A percentile compares a stretch with the other conserved stretches of the same genome.
Conservation (phyloP, 2,329 filamentous ascomycete genomes). For the Paraphaeosphaeria minitans region DNA sequence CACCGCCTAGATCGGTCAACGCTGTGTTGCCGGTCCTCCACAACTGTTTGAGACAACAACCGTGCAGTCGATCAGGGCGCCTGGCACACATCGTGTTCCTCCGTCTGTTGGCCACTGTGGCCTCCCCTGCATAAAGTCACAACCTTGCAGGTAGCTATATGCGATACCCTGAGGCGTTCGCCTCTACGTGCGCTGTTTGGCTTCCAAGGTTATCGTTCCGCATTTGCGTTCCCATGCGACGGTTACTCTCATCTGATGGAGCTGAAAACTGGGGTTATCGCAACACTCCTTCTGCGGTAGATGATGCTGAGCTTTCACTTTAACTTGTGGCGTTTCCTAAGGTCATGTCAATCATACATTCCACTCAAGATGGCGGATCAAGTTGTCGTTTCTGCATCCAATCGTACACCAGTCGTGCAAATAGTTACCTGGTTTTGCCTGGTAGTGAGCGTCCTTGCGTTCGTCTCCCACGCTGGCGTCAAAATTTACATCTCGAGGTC, state of each 20-base stretch:
- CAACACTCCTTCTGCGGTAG: too few species aligned
- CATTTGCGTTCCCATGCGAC: background rate
- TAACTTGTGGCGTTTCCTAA: background rate
- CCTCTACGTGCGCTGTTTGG: background rate
- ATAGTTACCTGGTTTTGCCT: slow-evolving; percentile 31
- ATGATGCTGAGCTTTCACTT: background rate
- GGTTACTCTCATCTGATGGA: background rate
- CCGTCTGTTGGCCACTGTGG: background rate
- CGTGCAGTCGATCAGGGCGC: background rate
- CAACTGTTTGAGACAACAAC: background rate
- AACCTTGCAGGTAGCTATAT: background rate
- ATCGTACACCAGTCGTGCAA: slow-evolving; percentile 31
- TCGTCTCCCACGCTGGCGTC: slow-evolving; percentile 27
- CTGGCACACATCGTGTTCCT: background rate
- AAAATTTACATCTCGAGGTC: slow-evolving; percentile 25
- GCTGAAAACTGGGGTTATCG: background rate
- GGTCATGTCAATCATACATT: background rate
- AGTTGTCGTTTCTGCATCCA: slow-evolving; percentile 22
- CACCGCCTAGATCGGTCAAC: background rate
- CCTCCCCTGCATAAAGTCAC: background rate
- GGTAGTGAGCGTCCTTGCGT: slow-evolving; percentile 24
- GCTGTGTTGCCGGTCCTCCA: background rate
- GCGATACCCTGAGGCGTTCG: background rate
- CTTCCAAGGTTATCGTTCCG: background rate
- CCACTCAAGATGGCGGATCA: slow-evolving; percentile 12